Base-by-base conservation (phyloP, 1,284 basidiomycete species). In the Sanghuangporus sanghuang region DNA sequence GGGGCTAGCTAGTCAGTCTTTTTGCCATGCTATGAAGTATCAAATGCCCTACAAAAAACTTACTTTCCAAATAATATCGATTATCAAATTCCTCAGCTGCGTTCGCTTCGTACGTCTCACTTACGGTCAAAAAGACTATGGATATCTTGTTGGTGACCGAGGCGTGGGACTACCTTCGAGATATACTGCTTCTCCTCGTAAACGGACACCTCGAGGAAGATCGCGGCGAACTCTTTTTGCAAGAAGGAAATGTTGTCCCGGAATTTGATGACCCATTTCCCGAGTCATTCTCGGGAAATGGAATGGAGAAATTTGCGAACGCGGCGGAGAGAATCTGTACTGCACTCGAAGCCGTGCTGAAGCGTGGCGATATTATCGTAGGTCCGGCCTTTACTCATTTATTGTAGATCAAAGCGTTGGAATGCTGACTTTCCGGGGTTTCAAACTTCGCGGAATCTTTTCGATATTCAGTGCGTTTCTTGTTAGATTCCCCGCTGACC, bases 101-200 rank as follows among this genome's bases (percentile, higher is more conserved):
- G 6, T 78, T 88, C 67, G 76, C 86, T 7, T 70, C 77, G 39
- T 84, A 82, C 67, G 69, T 86, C 40, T 64, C 74, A 11, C 71
- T 63, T 7, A 66, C 71, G 12, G 67, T 71, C 12, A 64, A 64
- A 12, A 66, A 67, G 18, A 63, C 52, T n/a, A 50, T 65, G 11
- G 76, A 80, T 59, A 61, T 75, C 5, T 69, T 85, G 39, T 69
- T 72, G 38, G 75, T 74, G 59, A 73, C 78, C 1, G 86, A 87
- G 69, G 78, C 80, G 44, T 85, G 85, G 81, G 75, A 82, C 59
- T 78, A 81, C 68, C 70, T 90, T 53, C 73, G 81, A 38, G 81
- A 85, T 62, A 73, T 75, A 1, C 70, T 85, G 3, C 65, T 84
- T 9, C 71, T 82, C 36, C 79, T 85, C 46, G 68, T 83, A 38